Base-by-base conservation (phyloP, 2,329 filamentous ascomycete species). In the Scedosporium minutisporum region DNA sequence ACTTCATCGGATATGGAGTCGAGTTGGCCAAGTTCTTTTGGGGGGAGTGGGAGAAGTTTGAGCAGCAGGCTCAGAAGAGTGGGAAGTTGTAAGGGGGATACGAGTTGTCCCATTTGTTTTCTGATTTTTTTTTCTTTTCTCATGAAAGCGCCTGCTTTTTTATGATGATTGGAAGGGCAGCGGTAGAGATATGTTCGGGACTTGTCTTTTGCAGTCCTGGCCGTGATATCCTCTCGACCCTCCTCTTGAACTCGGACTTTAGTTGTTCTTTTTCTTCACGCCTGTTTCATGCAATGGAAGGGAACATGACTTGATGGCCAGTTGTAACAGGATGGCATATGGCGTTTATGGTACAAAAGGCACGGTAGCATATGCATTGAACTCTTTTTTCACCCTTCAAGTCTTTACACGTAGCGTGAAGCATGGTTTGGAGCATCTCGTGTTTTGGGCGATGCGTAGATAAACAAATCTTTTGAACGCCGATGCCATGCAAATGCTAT, bases 31-130 rank as follows among this genome's bases (percentile, higher is more conserved):
- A 80, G 63, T 77, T 85, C 48, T 87, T 83, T 81, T 70, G 80
- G 67, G 71, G 73, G 63, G 84, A 87, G 72, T 87, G 86, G 69
- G 74, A 79, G 69, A 76, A 77, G 63, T 86, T 84, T 70, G 81
- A 85, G 68, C 77, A 77, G 65, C 77, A 80, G 73, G 73, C 74
- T 63, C 69, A 67, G 63, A 64, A 53, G 57, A 41, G 7, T 18
- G 55, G 55, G 16, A 12, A 58, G 51, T 14, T 9, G 12, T 38
- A 14, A 48, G 4, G 4, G n/a, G 9, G 44, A 48, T 21, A 46
- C 14, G 42, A 18, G 42, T 46, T 46, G 42, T 5, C 42, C 42
- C 1, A 7, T 46, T 46, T 18, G 14, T 46, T 18, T 55, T 55
- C 14, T 21, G n/a, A 18, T 48, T 48, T 18, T 48, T 48, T 6